Conservation (phyloP, 495 filamentous ascomycete species). For the Penicillium tannophilum region DNA sequence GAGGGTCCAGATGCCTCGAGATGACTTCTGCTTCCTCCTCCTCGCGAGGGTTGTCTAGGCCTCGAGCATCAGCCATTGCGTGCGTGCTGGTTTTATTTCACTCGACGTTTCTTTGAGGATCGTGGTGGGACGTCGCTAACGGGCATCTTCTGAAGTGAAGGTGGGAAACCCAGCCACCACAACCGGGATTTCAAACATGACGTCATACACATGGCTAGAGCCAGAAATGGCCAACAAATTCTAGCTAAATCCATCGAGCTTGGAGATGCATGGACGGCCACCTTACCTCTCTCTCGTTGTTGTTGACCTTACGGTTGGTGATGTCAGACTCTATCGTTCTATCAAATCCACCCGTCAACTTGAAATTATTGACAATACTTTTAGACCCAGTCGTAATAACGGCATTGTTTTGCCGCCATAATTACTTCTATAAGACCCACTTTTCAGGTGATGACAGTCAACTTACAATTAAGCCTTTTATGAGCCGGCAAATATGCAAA, state of each 20-base stretch:
- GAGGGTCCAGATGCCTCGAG: background rate
- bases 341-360: too few relatives aligned
- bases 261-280: background rate
- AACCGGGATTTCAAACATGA: background rate
- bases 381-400: too few relatives aligned
- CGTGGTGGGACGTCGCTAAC: background rate
- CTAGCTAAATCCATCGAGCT: background rate
- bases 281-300: too few relatives aligned
- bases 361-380: too few relatives aligned
- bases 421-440: too few relatives aligned
- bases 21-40: background rate
- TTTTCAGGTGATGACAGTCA: too few relatives aligned
- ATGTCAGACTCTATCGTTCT: too few relatives aligned
- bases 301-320: too few relatives aligned
- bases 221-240: background rate
- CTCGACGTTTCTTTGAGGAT: background rate
- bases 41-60: background rate
- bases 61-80: background rate
- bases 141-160: background rate
- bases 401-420: too few relatives aligned
- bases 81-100: background rate
- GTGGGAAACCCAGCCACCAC: background rate
- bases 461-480: too few relatives aligned
- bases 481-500: too few relatives aligned
- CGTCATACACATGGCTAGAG: background rate